Percentiles rank a stretch among this genome's conserved stretches.
phyloP scores from a whole-genome alignment of 352 stramenopile species.

The Phytopythium chamaehyphon region DNA sequence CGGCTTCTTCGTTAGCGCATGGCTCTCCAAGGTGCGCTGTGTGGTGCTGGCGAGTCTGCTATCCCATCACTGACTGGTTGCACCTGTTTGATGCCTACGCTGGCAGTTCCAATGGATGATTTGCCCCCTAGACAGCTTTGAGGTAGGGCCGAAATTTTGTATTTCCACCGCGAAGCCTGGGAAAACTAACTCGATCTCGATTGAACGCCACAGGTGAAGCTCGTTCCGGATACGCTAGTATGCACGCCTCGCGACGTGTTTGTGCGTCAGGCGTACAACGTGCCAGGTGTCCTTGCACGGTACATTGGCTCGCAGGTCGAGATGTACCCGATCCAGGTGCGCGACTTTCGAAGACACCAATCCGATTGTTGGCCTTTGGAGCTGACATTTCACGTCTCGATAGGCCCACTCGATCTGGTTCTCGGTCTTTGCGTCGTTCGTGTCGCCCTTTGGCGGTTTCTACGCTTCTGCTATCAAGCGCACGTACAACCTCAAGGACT shows the following conservation, averaged over 20 bases:
- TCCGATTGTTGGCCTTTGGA: not conserved
- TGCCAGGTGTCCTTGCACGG: constrained; percentile 75
- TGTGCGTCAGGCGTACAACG: constrained; percentile 43
- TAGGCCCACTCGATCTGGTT: constrained; percentile 97
- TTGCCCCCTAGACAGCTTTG: constrained; percentile 86
- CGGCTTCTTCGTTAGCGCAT: constrained; percentile 90
- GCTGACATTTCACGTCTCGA: constrained; percentile 9
- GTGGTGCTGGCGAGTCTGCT: not conserved
- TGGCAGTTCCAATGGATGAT: constrained; percentile 91
- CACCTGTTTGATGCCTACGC: constrained; percentile 2
- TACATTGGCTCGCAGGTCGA: constrained; percentile 76
- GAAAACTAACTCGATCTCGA: not conserved
- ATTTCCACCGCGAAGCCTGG: not conserved
- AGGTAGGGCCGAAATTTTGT: constrained; percentile 20
- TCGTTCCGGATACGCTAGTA: constrained; percentile 65
- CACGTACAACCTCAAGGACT: constrained; percentile 99
- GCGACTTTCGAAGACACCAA: not conserved
- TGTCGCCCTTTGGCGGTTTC: constrained; percentile 99
- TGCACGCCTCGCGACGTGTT: constrained; percentile 69
- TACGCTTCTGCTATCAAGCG: constrained; percentile 99
- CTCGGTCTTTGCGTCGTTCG: constrained; percentile 95
- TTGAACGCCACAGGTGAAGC: constrained; percentile 25
- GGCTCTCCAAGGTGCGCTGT: constrained; percentile 68
- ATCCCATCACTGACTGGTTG: not conserved
- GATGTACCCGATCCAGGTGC: constrained; percentile 83